phyloP scores from a whole-genome alignment of 306 rosid genomes.

The Cucumis melo region DNA sequence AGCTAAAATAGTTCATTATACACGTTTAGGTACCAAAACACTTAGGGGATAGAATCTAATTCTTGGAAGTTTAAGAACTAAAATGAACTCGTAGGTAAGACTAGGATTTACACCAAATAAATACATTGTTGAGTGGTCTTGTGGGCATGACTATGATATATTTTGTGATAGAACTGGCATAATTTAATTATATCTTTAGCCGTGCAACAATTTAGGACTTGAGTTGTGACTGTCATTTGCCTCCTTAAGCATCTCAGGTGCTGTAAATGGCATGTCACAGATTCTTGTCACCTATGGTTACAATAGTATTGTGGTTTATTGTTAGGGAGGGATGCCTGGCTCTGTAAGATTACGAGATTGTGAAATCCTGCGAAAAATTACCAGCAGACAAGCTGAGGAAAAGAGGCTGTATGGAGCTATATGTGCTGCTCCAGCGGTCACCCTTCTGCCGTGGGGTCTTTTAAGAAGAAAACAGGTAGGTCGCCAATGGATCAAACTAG shows the following conservation, averaged over 20 bases:
- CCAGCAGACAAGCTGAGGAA: constrained; percentile 68
- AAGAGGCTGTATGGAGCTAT: constrained; percentile 86
- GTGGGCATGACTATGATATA: neutral
- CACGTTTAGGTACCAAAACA: neutral
- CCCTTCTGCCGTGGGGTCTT: constrained; percentile 97
- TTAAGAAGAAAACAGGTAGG: constrained; percentile 58
- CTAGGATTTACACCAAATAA: neutral
- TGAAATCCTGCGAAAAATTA: constrained; percentile 44
- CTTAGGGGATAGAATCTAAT: neutral
- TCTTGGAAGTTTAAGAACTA: neutral
- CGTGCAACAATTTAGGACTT: neutral
- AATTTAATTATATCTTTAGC: neutral
- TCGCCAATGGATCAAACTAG: neutral
- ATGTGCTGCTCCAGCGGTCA: constrained; percentile 90
- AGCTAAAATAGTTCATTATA: neutral
- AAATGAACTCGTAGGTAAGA: neutral
- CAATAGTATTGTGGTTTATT: neutral
- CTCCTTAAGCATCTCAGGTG: neutral
- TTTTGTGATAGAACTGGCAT: neutral
- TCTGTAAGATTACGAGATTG: constrained; percentile 78
- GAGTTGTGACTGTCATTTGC: neutral
- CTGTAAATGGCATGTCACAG: neutral
- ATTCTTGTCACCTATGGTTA: neutral
- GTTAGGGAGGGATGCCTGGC: constrained; percentile 97
- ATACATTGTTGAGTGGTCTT: neutral